phyloP scores from a whole-genome alignment of 495 filamentous ascomycete genomes.

The Penicillium egyptiacum region DNA sequence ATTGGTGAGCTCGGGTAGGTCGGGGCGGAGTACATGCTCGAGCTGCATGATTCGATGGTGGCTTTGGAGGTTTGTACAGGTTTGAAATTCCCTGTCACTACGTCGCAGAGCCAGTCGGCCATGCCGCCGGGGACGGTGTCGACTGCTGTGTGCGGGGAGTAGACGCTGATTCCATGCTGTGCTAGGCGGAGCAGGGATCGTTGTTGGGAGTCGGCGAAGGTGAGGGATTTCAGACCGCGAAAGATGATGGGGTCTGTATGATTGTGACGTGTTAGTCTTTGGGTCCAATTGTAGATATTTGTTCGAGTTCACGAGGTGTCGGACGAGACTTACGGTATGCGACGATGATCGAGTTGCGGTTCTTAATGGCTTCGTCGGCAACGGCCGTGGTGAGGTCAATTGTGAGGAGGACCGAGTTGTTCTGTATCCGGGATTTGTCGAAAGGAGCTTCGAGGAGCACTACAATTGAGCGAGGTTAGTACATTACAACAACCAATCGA shows the following conservation, averaged over 20 bases:
- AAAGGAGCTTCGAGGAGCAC: conserved; percentile 79
- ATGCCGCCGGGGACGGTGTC: conserved; percentile 85
- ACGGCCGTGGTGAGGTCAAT: conserved; percentile 89
- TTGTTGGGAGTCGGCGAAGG: conserved; percentile 81
- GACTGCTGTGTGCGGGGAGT: conserved; percentile 91
- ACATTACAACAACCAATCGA: neutral
- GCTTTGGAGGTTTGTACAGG: conserved; percentile 10
- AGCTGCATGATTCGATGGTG: conserved; percentile 21
- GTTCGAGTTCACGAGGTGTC: neutral
- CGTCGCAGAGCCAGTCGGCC: conserved; percentile 93
- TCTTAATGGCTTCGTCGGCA: conserved; percentile 84
- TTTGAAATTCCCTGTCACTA: conserved; percentile 59
- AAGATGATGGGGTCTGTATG: conserved; percentile 90
- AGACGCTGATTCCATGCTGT: conserved; percentile 90
- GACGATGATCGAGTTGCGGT: conserved; percentile 74
- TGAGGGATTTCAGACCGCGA: conserved; percentile 82
- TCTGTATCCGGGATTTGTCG: conserved; percentile 54
- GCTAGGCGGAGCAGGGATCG: conserved; percentile 76
- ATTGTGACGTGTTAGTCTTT: conserved; percentile 1
- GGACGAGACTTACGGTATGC: conserved; percentile 70
- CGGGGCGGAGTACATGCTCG: conserved; percentile 42
- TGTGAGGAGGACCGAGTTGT: conserved; percentile 79
- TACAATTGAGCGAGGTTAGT: conserved; percentile 27
- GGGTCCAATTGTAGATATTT: neutral
- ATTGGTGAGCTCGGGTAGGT: conserved; percentile 38